Evolutionary conservation across 768 basidiomycete species (phyloP).

Genomic region (Udeniomyces megalosporus): DNA sequence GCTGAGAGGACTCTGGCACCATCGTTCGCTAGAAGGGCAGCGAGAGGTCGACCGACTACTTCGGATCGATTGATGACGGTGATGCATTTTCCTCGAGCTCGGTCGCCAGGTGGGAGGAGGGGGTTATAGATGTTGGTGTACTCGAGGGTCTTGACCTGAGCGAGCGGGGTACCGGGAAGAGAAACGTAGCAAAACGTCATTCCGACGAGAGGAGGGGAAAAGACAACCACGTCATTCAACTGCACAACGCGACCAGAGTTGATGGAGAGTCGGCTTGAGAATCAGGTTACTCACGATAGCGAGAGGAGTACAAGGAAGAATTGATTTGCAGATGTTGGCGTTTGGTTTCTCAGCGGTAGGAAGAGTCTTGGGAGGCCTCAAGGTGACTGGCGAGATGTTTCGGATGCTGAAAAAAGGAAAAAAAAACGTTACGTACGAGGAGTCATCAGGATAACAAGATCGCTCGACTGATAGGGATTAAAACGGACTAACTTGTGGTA

Average conservation of each 20-base stretch:
- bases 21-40: conserved; percentile 86
- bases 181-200: no score
- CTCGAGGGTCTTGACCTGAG: conserved; percentile 65
- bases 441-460: neutral
- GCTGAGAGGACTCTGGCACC: conserved; percentile 89
- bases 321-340: conserved; percentile 66
- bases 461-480: neutral
- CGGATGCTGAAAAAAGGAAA: conserved; percentile 50
- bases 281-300: conserved; percentile 44
- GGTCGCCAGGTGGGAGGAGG: conserved; percentile 80
- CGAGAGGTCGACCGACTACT: conserved; percentile 92
- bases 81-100: conserved; percentile 64
- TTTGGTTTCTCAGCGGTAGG: conserved; percentile 18
- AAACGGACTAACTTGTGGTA: conserved; percentile 64
- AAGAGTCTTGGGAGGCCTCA: conserved; percentile 32
- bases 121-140: conserved; percentile 81
- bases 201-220: neutral
- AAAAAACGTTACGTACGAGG: neutral
- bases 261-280: no score
- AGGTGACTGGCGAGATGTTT: conserved; percentile 63
- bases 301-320: conserved; percentile 91
- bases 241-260: no score
- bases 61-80: conserved; percentile 94
- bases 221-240: neutral
- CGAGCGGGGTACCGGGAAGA: neutral